A percentile compares a stretch with the other conserved stretches of the same genome.
These are phyloP conservation scores for Chrysoporthe deuterocubensis DNA, from an alignment of 2,329 filamentous ascomycete genomes.

Conservation along the genomic window DNA sequence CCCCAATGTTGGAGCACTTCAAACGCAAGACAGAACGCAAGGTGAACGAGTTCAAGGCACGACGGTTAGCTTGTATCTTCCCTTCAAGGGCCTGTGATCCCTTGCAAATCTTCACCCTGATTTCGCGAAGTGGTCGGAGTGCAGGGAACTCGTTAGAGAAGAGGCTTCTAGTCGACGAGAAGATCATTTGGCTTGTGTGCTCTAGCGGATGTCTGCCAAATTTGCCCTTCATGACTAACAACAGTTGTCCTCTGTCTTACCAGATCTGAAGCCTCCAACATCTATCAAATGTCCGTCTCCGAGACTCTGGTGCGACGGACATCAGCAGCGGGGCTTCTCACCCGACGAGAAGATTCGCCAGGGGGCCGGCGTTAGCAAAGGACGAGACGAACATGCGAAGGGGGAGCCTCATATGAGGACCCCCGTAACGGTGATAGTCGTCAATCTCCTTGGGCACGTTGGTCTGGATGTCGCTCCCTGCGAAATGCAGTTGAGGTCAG, in stretches of 20 bases:
- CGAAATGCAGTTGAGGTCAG: not conserved
- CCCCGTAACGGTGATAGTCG: not conserved
- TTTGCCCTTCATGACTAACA: not conserved
- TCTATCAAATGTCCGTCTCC: not conserved
- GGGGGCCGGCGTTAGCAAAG: not conserved
- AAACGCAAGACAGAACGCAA: not conserved
- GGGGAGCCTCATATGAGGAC: not conserved
- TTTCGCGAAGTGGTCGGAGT: not conserved
- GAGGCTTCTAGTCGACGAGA: not conserved
- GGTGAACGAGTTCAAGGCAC: not conserved
- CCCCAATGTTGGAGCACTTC: no score
- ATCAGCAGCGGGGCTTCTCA: not conserved
- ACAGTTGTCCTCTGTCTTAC: not conserved
- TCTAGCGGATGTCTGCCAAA: not conserved
- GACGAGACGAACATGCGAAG: slow-evolving; percentile 11
- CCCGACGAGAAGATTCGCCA: not conserved
- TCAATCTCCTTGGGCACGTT: slow-evolving; percentile 5
- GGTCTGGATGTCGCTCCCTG: slow-evolving; percentile 4
- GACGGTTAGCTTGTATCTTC: not conserved
- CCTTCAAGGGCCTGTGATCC: not conserved
- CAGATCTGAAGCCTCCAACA: not conserved
- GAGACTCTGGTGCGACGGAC: not conserved
- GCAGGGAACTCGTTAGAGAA: not conserved
- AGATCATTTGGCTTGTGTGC: not conserved
- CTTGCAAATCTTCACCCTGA: not conserved